phyloP scores from a whole-genome alignment of 1,284 basidiomycete genomes.

The Cryptococcus maquisensis region DNA sequence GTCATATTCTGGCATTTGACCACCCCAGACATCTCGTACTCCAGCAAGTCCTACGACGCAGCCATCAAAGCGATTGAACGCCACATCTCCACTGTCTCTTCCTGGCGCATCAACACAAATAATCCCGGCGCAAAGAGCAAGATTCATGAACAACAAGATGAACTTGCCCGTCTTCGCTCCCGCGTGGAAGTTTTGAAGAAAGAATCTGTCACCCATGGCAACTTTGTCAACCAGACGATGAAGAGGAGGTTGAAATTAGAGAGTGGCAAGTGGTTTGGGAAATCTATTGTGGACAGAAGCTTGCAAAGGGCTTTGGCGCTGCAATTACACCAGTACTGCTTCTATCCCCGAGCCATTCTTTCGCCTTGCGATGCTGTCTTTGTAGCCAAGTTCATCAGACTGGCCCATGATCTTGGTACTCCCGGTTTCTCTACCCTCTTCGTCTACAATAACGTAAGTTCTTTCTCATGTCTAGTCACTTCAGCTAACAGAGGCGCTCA shows the following conservation, averaged over 20 bases:
- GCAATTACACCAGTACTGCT: slow-evolving; percentile 67
- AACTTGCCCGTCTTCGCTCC: slow-evolving; percentile 24
- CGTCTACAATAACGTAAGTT: slow-evolving; percentile 73
- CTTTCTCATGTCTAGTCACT: neutral
- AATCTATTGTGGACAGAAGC: slow-evolving; percentile 39
- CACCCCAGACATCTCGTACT: slow-evolving; percentile 77
- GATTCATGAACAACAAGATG: slow-evolving; percentile 21
- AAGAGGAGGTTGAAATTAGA: slow-evolving; percentile 72
- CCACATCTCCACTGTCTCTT: slow-evolving; percentile 40
- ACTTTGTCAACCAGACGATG: slow-evolving; percentile 55
- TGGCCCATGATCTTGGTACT: slow-evolving; percentile 79
- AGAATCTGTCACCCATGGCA: slow-evolving; percentile 39
- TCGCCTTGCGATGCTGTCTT: slow-evolving; percentile 96
- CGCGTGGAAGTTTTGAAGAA: slow-evolving; percentile 27
- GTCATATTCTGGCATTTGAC: slow-evolving; percentile 92
- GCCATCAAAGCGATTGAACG: slow-evolving; percentile 46
- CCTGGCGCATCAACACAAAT: slow-evolving; percentile 21
- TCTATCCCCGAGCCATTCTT: slow-evolving; percentile 83
- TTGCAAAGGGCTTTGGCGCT: slow-evolving; percentile 14
- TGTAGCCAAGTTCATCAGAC: slow-evolving; percentile 83
- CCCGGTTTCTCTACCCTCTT: slow-evolving; percentile 79
- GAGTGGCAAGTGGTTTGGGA: slow-evolving; percentile 82
- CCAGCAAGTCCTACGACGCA: slow-evolving; percentile 47
- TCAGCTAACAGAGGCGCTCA: slow-evolving; percentile 35
- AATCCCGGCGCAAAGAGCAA: slow-evolving; percentile 10